Evolutionary conservation across 257 asterid species (phyloP), one percentile per base, ranked within the genome.

Genomic region (Solanum gracilifrons): DNA sequence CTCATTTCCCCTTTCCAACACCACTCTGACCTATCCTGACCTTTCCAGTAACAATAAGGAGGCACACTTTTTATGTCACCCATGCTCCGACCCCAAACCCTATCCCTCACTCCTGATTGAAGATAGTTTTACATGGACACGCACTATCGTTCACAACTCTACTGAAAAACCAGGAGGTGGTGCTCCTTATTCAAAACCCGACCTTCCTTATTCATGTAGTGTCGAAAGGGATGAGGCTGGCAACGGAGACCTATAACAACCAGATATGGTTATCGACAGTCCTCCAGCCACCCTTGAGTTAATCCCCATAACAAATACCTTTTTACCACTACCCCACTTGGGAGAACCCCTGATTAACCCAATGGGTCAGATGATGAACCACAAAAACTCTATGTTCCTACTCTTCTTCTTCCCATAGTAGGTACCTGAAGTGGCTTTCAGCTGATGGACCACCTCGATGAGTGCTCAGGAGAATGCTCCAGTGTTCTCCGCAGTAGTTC

Each of bases 11-110:
- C 23, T 7, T 55, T 55, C 64, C n/a, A 55, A 6, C 55, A 13
- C 7, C 55, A 46, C 5, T 55, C 21, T 2, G 0, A 55, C n/a
- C 64, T 6, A n/a, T 55, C 64, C 0, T 8, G 2, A 7, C n/a
- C 9, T 7, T 55, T 0, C 23, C 1, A 16, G 4, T 18, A 7
- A 55, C 9, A 7, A 18, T 7, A 6, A 0, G 9, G 10, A 20
- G 21, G 23, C 23, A 16, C 5, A 55, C 5, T 20, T 55, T 55
- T 55, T 55, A 55, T 6, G 4, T 5, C 23, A 18, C 64, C 23
- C 5, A 55, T 18, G 9, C 64, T 55, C 10, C 2, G 4, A 55
- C 10, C 23, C 64, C 10, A 18, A 18, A 55, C 64, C 4, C 2
- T 0, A 6, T 55, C 9, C 64, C 64, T 4, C 4, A 55, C 1